phyloP scores from a whole-genome alignment of 2,329 filamentous ascomycete species.

The Incumbomyces delicatus region DNA sequence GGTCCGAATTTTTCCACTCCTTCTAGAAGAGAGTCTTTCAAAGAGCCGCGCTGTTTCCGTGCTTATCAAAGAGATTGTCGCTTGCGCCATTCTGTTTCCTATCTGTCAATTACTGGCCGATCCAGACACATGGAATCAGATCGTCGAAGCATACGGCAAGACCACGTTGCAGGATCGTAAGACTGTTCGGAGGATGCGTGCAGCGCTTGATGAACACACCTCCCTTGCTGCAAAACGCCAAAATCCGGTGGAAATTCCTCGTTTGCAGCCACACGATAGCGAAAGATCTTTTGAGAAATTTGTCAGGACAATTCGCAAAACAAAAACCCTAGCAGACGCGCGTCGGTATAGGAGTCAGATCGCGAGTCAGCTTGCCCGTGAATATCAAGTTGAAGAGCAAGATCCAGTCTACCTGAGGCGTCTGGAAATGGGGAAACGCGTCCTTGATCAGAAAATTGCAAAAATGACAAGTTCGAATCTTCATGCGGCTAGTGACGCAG shows the following conservation, averaged over 20 bases:
- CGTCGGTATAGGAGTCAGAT: slow-evolving; percentile 86
- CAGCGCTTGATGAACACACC: slow-evolving; percentile 87
- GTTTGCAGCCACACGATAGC: slow-evolving; percentile 69
- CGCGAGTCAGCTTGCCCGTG: slow-evolving; percentile 79
- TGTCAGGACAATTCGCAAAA: slow-evolving; percentile 76
- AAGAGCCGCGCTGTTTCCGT: slow-evolving; percentile 72
- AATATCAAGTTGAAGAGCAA: slow-evolving; percentile 65
- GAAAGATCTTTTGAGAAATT: slow-evolving; percentile 93
- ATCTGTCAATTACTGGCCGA: slow-evolving; percentile 72
- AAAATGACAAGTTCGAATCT: slow-evolving; percentile 57
- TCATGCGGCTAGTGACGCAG: not conserved
- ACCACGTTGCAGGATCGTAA: slow-evolving; percentile 90
- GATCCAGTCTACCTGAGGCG: slow-evolving; percentile 81
- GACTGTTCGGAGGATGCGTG: slow-evolving; percentile 82
- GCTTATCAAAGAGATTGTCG: slow-evolving; percentile 79
- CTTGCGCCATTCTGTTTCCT: slow-evolving; percentile 81
- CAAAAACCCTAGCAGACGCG: slow-evolving; percentile 86
- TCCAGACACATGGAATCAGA: slow-evolving; percentile 94
- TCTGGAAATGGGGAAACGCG: slow-evolving; percentile 78
- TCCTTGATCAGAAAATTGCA: slow-evolving; percentile 81
- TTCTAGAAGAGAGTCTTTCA: slow-evolving; percentile 64
- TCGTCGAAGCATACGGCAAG: slow-evolving; percentile 81
- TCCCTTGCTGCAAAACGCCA: slow-evolving; percentile 62
- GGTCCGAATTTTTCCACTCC: slow-evolving; percentile 58
- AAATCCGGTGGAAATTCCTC: slow-evolving; percentile 62